These are phyloP conservation scores for Ramichloridium luteum DNA, from an alignment of 2,329 filamentous ascomycete species.

Conservation along the genomic window DNA sequence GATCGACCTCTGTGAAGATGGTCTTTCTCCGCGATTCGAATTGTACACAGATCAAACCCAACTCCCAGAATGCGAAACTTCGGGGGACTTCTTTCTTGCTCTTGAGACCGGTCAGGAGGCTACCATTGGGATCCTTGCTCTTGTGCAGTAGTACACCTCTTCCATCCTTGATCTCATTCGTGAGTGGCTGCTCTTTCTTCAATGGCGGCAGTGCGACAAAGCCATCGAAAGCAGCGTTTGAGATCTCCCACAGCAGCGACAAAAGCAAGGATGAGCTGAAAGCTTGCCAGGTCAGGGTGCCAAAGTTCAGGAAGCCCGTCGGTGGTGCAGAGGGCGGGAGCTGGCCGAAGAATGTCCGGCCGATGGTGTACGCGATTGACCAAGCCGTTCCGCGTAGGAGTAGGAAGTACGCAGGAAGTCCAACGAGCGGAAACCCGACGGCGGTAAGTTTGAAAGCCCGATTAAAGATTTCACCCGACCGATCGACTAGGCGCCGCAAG, in stretches of 20 bases:
- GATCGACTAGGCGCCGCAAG: constrained; percentile 4
- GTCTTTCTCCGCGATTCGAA: constrained; percentile 64
- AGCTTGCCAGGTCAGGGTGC: constrained; percentile 12
- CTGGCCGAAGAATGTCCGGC: constrained; percentile 58
- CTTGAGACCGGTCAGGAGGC: constrained; percentile 69
- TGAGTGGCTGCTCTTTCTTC: constrained; percentile 75
- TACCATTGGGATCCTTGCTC: constrained; percentile 66
- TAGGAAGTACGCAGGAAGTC: constrained; percentile 45
- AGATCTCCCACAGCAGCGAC: constrained; percentile 60
- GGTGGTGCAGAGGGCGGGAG: constrained; percentile 55
- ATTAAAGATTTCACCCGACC: constrained; percentile 7
- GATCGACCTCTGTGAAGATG: constrained; percentile 80
- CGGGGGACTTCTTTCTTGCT: constrained; percentile 69
- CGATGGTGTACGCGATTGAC: constrained; percentile 56
- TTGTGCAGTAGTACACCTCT: constrained; percentile 16
- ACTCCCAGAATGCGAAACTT: constrained; percentile 84
- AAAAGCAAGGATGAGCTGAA: constrained; percentile 54
- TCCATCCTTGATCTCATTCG: constrained; percentile 56
- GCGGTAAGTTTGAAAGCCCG: constrained; percentile 12
- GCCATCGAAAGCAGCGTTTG: constrained; percentile 66
- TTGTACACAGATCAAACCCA: constrained; percentile 63
- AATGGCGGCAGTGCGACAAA: constrained; percentile 70
- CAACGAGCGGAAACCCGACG: constrained; percentile 10
- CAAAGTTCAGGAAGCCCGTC: constrained; percentile 38
- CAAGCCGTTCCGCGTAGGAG: constrained; percentile 54